Evolutionary conservation across 441 rosid genomes (phyloP).

Genomic region (Eutrema salsugineum): DNA sequence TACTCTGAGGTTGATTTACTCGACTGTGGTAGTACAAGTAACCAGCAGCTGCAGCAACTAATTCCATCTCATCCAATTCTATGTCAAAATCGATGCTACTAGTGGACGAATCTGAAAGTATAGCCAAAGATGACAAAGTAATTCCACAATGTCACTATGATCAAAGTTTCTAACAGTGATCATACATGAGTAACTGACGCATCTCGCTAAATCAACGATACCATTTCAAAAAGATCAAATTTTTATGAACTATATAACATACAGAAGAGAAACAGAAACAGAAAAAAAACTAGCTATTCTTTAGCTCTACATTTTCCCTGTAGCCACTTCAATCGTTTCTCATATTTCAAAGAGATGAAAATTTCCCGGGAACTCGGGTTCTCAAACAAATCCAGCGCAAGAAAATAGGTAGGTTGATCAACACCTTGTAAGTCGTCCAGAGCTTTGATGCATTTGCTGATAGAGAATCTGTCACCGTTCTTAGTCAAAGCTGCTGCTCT

Average conservation of each 20-base stretch:
- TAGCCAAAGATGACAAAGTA: slow-evolving; percentile 14
- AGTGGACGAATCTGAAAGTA: slow-evolving; percentile 47
- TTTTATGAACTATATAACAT: background rate
- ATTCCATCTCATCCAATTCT: slow-evolving; percentile 82
- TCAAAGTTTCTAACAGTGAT: background rate
- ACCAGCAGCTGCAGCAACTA: slow-evolving; percentile 81
- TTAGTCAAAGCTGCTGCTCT: slow-evolving; percentile 69
- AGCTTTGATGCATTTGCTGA: slow-evolving; percentile 79
- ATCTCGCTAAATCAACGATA: background rate
- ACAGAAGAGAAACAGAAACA: background rate
- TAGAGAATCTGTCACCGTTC: slow-evolving; percentile 71
- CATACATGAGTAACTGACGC: background rate
- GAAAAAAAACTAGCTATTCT: background rate
- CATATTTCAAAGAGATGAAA: slow-evolving; percentile 70
- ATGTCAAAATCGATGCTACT: slow-evolving; percentile 55
- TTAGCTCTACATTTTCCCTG: slow-evolving; percentile 51
- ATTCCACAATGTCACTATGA: slow-evolving; percentile 16
- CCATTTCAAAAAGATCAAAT: background rate
- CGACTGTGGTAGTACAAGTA: slow-evolving; percentile 54
- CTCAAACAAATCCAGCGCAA: slow-evolving; percentile 84
- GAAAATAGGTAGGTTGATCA: slow-evolving; percentile 69
- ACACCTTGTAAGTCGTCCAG: slow-evolving; percentile 86
- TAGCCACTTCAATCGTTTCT: slow-evolving; percentile 74
- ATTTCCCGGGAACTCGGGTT: slow-evolving; percentile 63
- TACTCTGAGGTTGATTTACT: slow-evolving; percentile 41